Evolutionary conservation across 2,329 filamentous ascomycete genomes (phyloP), one percentile per base, ranked within the genome.

Genomic region (Fusarium sp.): DNA sequence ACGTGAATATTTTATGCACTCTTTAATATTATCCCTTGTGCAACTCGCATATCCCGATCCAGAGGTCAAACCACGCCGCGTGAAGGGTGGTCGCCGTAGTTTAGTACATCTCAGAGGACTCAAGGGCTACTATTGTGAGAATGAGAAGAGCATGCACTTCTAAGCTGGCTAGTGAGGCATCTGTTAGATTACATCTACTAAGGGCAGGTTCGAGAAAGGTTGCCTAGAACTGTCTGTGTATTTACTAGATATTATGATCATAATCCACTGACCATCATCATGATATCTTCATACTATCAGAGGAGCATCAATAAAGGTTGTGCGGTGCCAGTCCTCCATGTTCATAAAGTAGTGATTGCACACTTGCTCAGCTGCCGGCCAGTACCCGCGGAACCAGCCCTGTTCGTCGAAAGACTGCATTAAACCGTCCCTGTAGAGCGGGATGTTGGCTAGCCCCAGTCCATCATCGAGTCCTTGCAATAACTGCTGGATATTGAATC

Each of bases 221-320:
- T 45, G 9, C 20, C 20, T 45, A 23, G 25, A 5, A 45, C 41
- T 45, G 25, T 0, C 11, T 1, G 25, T 16, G 6, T 6, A 45
- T 25, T 23, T 45, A 4, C 41, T 5, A 43, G 20, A 0, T 5
- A 8, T 43, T 0, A 43, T 43, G 39, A 20, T 4, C 39, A 43
- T 43, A 10, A 20, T 13, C 39, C 3, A 13, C n/a, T 13, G 5
- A 41, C 39, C 9, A 43, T 23, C 10, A 20, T 23, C n/a, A n/a
- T 2, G 6, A 20, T 0, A 4, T 23, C 5, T 2, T 14, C n/a
- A 43, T 6, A 11, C 5, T 11, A 8, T 45, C 6, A 2, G 23
- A 2, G 23, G 1, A 9, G 10, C 1, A 13, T 25, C 5, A 5
- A 57, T 37, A 8, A 57, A 57, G 0, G 20, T 37, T 25, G 54